Conservation (phyloP, 352 stramenopile species). For the Globisporangium carolinianum region DNA sequence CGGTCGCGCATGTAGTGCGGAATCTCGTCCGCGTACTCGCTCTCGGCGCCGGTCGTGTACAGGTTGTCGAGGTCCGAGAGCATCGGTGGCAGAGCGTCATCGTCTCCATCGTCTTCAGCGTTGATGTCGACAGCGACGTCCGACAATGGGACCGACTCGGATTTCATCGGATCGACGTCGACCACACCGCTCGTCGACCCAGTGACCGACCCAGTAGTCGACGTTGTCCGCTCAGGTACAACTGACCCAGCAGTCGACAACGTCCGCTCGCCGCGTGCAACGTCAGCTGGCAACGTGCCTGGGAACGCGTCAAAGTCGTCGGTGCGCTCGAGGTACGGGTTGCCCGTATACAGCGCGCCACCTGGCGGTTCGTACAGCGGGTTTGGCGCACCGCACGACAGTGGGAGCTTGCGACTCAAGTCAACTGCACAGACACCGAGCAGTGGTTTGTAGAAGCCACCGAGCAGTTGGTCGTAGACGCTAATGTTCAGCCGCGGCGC, state of each 20-base stretch:
- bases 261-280: conserved; percentile 1
- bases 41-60: conserved; percentile 17
- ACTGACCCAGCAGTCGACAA: neutral
- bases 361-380: conserved; percentile 39
- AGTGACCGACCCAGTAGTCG: neutral
- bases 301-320: conserved; percentile 58
- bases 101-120: conserved; percentile 10
- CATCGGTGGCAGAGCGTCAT: conserved; percentile 8
- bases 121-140: neutral
- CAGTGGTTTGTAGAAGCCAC: conserved; percentile 78
- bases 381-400: conserved; percentile 61
- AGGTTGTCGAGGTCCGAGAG: conserved; percentile 4
- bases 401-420: conserved; percentile 62
- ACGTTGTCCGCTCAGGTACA: neutral
- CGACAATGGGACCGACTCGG: conserved; percentile 3
- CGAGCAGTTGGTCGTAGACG: conserved; percentile 79
- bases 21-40: conserved; percentile 58
- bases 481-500: conserved; percentile 78
- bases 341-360: conserved; percentile 25
- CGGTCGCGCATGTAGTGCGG: conserved; percentile 67
- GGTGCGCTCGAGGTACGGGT: conserved; percentile 59
- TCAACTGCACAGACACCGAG: conserved; percentile 73
- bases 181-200: neutral
- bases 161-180: neutral
- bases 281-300: conserved; percentile 24